Base-by-base conservation (phyloP, 2,329 filamentous ascomycete species). In the Talaromyces pinophilus region DNA sequence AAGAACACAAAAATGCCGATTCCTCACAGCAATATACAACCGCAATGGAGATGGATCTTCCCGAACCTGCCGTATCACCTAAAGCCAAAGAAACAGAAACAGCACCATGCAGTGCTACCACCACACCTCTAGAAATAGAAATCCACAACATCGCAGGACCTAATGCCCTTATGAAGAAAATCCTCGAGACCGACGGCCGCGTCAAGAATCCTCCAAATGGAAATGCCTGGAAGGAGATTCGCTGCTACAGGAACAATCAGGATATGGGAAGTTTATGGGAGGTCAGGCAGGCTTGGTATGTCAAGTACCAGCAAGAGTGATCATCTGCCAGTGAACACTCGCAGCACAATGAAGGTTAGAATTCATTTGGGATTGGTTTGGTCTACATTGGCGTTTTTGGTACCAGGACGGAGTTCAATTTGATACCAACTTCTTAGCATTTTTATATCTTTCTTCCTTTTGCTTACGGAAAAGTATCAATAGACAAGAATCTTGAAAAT, bases 211-310 rank as follows among this genome's bases (percentile, higher is more conserved):
- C 72, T 4, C 73, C 74, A 5, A 73, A 73, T 48, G 72, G 74
- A 1, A 82, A 81, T 72, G 72, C 79, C 8, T 82, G 80, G 80
- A 82, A 81, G 65, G 74, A 77, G 42, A 72, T 82, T 25, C 79
- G 80, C 8, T 80, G 77, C 62, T 78, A 76, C 54, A 74, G 80
- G 55, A 74, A 81, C 42, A 81, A 82, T 46, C 80, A 82, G 70
- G 80, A 82, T 52, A 80, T 82, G 71, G 80, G 80, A 3, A 80
- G 74, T 63, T 73, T 82, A 25, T 82, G 77, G 73, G 80, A 82
- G 48, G 72, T 82, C 54, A 73, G 80, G 52, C 77, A 81, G 64
- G 72, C 72, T 59, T 80, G 78, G 79, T 81, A 72, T 67, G 17
- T 74, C 15, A 67, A 67, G 48, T 60, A 35, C 5, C 52, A 61